These are phyloP conservation scores for Solioccasus polychromus DNA, from an alignment of 768 basidiomycete species.

Conservation along the genomic window DNA sequence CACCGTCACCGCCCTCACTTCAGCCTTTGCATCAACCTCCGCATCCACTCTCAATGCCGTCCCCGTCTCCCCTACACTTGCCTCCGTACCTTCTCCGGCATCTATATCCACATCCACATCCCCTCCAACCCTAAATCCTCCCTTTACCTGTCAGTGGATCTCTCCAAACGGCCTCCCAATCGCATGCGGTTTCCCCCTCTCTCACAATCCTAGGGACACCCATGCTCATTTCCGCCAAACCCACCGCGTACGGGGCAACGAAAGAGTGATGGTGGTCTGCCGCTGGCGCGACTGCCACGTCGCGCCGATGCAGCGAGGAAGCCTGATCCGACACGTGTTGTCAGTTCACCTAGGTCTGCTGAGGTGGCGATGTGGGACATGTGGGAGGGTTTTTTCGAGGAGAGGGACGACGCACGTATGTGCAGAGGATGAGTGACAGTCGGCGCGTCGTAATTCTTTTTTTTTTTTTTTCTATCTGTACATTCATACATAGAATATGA, in stretches of 20 bases:
- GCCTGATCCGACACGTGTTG: slow-evolving; percentile 15
- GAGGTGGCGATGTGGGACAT: slow-evolving; percentile 12
- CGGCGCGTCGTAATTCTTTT: no score
- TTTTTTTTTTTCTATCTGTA: no score
- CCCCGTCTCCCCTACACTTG: no score
- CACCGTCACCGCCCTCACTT: no score
- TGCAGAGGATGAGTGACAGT: neutral
- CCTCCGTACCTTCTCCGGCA: no score
- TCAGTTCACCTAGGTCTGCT: slow-evolving; percentile 13
- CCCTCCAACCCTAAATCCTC: neutral
- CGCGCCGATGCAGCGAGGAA: slow-evolving; percentile 18
- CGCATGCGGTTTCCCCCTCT: slow-evolving; percentile 5
- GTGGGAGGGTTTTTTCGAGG: slow-evolving; percentile 16
- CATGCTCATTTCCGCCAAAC: slow-evolving; percentile 10
- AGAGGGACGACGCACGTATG: slow-evolving; percentile 14
- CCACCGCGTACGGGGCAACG: slow-evolving; percentile 16
- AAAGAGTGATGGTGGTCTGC: slow-evolving; percentile 11
- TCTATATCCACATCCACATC: neutral
- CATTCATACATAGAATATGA: no score
- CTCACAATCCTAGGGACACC: neutral
- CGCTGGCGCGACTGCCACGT: slow-evolving; percentile 11
- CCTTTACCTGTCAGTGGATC: slow-evolving; percentile 12
- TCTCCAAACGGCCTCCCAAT: neutral
- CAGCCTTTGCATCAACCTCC: no score
- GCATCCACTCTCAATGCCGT: no score